Evolutionary conservation across 1,139 yeast genomes (phyloP).

Genomic region (Saccharomyces hybrid): DNA sequence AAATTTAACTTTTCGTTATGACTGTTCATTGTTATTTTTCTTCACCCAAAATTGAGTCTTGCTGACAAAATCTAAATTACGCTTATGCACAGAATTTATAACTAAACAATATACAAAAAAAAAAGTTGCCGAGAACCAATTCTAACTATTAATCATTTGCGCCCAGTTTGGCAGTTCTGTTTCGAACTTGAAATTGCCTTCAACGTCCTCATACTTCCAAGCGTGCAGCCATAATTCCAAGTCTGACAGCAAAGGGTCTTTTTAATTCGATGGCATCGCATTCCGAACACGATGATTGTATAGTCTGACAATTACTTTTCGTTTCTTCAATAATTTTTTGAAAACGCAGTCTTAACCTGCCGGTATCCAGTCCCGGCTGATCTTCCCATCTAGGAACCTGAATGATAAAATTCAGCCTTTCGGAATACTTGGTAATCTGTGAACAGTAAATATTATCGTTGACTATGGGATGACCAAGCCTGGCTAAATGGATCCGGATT

Average conservation of each 20-base stretch:
- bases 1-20: background rate
- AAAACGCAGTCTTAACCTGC: constrained; percentile 29
- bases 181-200: constrained; percentile 50
- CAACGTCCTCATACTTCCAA: constrained; percentile 37
- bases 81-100: background rate
- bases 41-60: background rate
- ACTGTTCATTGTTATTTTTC: background rate
- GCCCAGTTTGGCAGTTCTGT: constrained; percentile 79
- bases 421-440: constrained; percentile 18
- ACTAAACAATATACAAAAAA: background rate
- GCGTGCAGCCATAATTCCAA: constrained; percentile 55
- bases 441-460: constrained; percentile 57
- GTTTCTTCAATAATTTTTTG: constrained; percentile 23
- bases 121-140: background rate
- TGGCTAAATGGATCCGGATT: constrained; percentile 62
- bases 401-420: constrained; percentile 31
- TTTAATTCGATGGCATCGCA: constrained; percentile 41
- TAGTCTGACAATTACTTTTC: constrained; percentile 31
- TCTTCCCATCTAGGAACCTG: constrained; percentile 66
- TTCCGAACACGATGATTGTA: constrained; percentile 34
- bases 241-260: constrained; percentile 36
- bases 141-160: background rate
- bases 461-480: constrained; percentile 58
- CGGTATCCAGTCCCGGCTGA: constrained; percentile 41
- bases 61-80: background rate